Base-by-base conservation (phyloP, 2,329 filamentous ascomycete genomes). In the Fusarium staphyleae region DNA sequence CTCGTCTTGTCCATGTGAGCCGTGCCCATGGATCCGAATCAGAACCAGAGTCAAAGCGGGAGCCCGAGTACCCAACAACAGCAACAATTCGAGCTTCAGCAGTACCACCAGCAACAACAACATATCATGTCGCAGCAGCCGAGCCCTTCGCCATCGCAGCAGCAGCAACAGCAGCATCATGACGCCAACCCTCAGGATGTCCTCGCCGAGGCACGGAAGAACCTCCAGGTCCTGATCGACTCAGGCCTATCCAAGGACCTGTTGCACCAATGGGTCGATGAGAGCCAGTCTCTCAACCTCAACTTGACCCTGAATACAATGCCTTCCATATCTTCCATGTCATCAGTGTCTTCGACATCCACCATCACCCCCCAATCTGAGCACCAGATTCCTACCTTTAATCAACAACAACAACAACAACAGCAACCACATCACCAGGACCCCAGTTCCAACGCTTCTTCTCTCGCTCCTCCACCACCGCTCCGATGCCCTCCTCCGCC, bases 221-320 rank as follows among this genome's bases (percentile, higher is more conserved):
- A 77, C 51, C 71, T 78, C 6, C 75, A 78, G 67, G 73, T 73
- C 37, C 66, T 78, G 58, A 78, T 78, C 58, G 76, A 78, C 54
- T 76, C 75, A 13, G 76, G 76, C 36, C 63, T 78, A 9, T 78
- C 76, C 44, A 75, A 73, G 62, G 76, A 78, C 50, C 63, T 74
- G 33, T 70, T 76, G 22, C 74, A 76, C 51, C 74, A 75, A 66
- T 74, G 71, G 69, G 73, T 76, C 48, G 74, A 75, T 48, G 69
- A 72, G 43, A 71, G 70, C 61, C 70, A 71, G 56, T 69, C 72
- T 61, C 72, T 69, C 49, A 22, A 22, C 19, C 19, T 22, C 19
- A 22, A 22, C 19, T 68, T 68, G 34, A 55, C 32, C 19, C 44
- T 62, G 35, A 42, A 26, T 22, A 45, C 58, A 10, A 62, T 62